Evolutionary conservation across 1,139 yeast genomes (phyloP).

Genomic region (Candida sp.): DNA sequence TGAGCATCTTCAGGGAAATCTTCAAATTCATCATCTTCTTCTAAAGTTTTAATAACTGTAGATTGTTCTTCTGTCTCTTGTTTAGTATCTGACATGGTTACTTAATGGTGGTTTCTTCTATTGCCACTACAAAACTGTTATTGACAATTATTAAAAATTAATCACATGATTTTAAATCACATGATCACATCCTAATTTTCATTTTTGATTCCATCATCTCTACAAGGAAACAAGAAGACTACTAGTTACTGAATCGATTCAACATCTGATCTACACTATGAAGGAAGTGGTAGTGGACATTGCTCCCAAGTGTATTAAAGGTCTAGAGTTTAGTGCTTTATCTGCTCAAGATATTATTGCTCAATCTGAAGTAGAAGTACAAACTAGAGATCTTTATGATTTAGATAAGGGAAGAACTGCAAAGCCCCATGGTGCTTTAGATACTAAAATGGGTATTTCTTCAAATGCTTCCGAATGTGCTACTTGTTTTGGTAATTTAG

Average conservation of each 20-base stretch:
- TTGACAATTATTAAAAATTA: no score
- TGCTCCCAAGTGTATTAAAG: conserved; percentile 88
- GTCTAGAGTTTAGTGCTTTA: conserved; percentile 89
- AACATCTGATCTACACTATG: conserved; percentile 34
- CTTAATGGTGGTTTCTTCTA: neutral
- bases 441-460: conserved; percentile 91
- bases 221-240: no score
- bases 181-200: no score
- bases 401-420: conserved; percentile 80
- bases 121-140: neutral
- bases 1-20: conserved; percentile 84
- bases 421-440: conserved; percentile 83
- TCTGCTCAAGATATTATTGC: conserved; percentile 89
- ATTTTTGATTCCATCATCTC: no score
- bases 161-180: no score
- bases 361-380: conserved; percentile 92
- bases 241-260: no score
- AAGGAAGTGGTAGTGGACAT: conserved; percentile 76
- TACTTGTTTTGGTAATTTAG: conserved; percentile 90
- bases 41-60: conserved; percentile 59
- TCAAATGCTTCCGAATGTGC: conserved; percentile 79
- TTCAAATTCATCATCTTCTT: conserved; percentile 94
- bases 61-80: conserved; percentile 22
- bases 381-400: conserved; percentile 89
- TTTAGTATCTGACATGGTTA: conserved; percentile 3